Evolutionary conservation across 371 early-diverging fungal genomes (phyloP), one percentile per base, ranked within the genome.

Genomic region (Lichtheimia ramosa): DNA sequence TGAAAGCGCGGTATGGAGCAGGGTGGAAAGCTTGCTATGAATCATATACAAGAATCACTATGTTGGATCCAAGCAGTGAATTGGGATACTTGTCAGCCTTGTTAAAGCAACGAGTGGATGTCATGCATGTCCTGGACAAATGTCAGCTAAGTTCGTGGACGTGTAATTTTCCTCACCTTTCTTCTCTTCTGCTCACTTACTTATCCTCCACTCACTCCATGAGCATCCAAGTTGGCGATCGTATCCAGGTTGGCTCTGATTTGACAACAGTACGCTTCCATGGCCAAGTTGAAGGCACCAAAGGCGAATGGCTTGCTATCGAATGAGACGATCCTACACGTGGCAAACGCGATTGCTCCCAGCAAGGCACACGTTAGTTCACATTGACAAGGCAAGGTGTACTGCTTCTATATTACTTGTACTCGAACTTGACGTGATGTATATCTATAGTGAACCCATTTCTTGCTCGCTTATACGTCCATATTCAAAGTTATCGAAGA

Each of bases 271-370:
- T 94, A 5, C 85, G 87, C 13, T 93, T 80, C 61, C 68, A 79
- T 59, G 94, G 92, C 0, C 61, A 80, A 1, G 84, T 92, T 0
- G 68, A 71, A 3, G 72, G 72, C 0, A 75, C 88, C 20, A 68
- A 68, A 16, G 88, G 92, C 12, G 70, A 72, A 34, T 95, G 96
- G 96, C 74, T 89, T n/a, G 94, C 94, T 14, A 77, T 95, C n/a
- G 93, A 94, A 71, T 95, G 96, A 94, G 90, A 90, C 62, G 82
- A 85, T 70, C 70, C 84, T 0, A 56, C 61, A 3, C 80, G 93
- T n/a, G 96, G 96, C 49, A 93, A 92, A 61, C 94, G 94, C 70
- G 77, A 85, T 49, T 94, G 94, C 5, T 70, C 76, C 2, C 85
- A 90, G 59, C 64, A 84, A 43, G 86, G 82, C 25, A 64, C 57